Evolutionary conservation across 768 basidiomycete species (phyloP), one percentile per base, ranked within the genome.

Genomic region (Crassisporium funariophilum): DNA sequence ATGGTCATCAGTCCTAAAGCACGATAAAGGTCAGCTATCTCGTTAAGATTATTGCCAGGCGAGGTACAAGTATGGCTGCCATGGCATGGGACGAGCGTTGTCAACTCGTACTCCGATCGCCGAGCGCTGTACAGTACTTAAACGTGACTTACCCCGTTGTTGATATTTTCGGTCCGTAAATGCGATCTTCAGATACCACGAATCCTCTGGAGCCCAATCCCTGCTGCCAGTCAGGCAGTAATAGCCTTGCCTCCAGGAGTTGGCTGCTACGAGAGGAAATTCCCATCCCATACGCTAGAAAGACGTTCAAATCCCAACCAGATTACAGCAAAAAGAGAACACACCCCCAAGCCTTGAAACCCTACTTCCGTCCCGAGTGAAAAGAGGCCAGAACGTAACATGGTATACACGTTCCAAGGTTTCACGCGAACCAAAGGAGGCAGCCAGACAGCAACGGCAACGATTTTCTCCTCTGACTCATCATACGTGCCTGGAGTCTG

Each of bases 151-250:
- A 49, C 48, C 48, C 24, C 44, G 19, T n/a, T 38, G 36, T 16
- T 42, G 41, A 21, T 49, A 44, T 22, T 35, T 21, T 27, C 33
- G 33, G 11, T 20, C 35, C 3, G 48, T 49, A 25, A 49, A 49
- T 13, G 48, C 48, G 17, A 49, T 21, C 27, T 44, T 43, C 9
- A 49, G 48, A 33, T 44, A 42, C 49, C 49, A 44, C 23, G 24
- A 44, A 23, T 45, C 37, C 13, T 27, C 13, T n/a, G 35, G 39
- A 7, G 49, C 44, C 49, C 49, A 50, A 6, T 15, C 35, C 12
- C 42, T 35, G 34, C 43, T 43, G 12, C 45, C 49, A 13, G 41
- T 37, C 15, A 44, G 35, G 15, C 35, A 38, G 16, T 44, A 44
- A 4, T 33, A 16, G 16, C 35, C 36, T 13, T 44, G 38, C 20